A percentile compares a stretch with the other conserved stretches of the same genome.
phyloP scores from a whole-genome alignment of 257 asterid species.

The Petunia axillaris region DNA sequence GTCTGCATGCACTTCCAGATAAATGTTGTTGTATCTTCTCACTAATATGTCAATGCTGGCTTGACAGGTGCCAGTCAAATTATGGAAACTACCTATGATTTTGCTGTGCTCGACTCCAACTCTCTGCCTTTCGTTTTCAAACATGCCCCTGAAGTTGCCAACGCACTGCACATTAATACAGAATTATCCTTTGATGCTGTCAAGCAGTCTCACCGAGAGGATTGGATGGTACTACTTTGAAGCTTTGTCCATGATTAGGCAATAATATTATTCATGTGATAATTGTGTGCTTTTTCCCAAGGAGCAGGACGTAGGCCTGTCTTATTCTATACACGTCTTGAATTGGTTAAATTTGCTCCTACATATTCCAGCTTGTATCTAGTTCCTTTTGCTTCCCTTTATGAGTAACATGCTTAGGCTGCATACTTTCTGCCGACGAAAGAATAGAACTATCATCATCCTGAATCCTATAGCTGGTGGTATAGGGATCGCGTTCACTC shows the following conservation, averaged over 20 bases:
- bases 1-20: slow-evolving; percentile 21
- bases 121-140: slow-evolving; percentile 84
- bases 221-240: slow-evolving; percentile 73
- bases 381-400: background rate
- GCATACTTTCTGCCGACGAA: background rate
- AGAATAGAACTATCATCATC: background rate
- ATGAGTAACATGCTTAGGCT: slow-evolving; percentile 18
- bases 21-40: slow-evolving; percentile 2
- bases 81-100: slow-evolving; percentile 70
- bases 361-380: background rate
- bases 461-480: slow-evolving; percentile 8
- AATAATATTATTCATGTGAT: slow-evolving; percentile 15
- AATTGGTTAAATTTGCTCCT: slow-evolving; percentile 22
- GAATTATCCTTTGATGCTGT: slow-evolving; percentile 58
- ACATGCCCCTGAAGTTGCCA: slow-evolving; percentile 78
- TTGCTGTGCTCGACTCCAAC: slow-evolving; percentile 89
- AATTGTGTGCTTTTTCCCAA: background rate
- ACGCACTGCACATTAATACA: slow-evolving; percentile 56
- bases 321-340: background rate
- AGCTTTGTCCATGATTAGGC: slow-evolving; percentile 17
- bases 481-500: slow-evolving; percentile 1
- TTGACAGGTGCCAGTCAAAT: slow-evolving; percentile 69
- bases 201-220: slow-evolving; percentile 52
- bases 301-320: slow-evolving; percentile 8
- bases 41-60: slow-evolving; percentile 5